A percentile compares a stretch with the other conserved stretches of the same genome.
Evolutionary conservation across 305 asterid genomes (phyloP).

Genomic region (Vinca major): DNA sequence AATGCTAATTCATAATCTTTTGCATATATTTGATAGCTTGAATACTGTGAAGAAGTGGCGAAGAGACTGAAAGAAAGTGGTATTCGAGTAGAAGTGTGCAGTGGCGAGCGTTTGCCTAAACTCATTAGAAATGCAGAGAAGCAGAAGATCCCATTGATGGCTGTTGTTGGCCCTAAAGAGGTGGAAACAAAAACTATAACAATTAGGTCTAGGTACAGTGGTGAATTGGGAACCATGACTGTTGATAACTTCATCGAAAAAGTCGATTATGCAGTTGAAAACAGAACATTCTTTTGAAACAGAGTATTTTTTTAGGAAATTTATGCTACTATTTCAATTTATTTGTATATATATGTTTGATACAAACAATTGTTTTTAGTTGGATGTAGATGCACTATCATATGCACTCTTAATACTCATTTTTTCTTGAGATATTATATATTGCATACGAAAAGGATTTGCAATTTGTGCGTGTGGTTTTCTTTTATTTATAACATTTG

Average conservation of each 20-base stretch:
- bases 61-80: constrained; percentile 51
- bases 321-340: neutral
- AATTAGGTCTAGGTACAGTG: constrained; percentile 67
- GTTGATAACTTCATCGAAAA: constrained; percentile 53
- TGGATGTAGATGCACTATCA: no score
- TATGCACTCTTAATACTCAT: no score
- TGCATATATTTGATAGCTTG: constrained; percentile 38
- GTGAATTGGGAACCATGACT: constrained; percentile 71
- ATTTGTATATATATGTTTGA: neutral
- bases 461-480: no score
- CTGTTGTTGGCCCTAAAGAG: constrained; percentile 80
- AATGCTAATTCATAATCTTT: constrained; percentile 13
- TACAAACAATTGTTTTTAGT: no score
- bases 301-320: neutral
- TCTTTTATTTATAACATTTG: no score
- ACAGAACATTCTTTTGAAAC: constrained; percentile 37
- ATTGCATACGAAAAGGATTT: no score
- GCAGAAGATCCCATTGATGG: constrained; percentile 85
- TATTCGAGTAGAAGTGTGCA: constrained; percentile 62
- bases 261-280: constrained; percentile 46
- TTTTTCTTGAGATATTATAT: no score
- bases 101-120: constrained; percentile 73
- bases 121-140: constrained; percentile 79
- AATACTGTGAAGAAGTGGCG: constrained; percentile 58
- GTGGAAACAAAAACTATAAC: constrained; percentile 58